These are phyloP conservation scores for Gnomoniopsis smithogilvyi DNA, from an alignment of 2,329 filamentous ascomycete species.

Conservation along the genomic window DNA sequence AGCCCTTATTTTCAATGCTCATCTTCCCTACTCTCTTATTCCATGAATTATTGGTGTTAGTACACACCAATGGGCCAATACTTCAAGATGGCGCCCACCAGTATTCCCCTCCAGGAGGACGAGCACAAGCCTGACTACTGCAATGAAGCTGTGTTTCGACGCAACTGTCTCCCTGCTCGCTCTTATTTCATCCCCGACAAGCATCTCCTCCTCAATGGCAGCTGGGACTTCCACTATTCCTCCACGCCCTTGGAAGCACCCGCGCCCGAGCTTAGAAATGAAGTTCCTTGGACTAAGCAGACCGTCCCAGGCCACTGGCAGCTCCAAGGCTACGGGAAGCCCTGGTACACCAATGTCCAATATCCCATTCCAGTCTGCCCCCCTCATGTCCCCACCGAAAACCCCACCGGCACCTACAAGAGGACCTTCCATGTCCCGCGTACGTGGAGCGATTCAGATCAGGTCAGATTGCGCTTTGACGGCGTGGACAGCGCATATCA, in stretches of 20 bases:
- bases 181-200: slow-evolving; percentile 51
- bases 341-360: slow-evolving; percentile 67
- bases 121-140: slow-evolving; percentile 41
- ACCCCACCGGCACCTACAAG: slow-evolving; percentile 63
- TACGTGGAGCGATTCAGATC: slow-evolving; percentile 39
- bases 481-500: slow-evolving; percentile 72
- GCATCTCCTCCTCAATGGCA: slow-evolving; percentile 49
- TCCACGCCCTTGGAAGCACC: slow-evolving; percentile 44
- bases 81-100: slow-evolving; percentile 22
- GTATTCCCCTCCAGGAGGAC: slow-evolving; percentile 32
- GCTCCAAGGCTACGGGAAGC: slow-evolving; percentile 62
- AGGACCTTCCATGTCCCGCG: slow-evolving; percentile 51
- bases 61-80: neutral
- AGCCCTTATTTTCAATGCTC: no score
- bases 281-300: slow-evolving; percentile 44
- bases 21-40: no score
- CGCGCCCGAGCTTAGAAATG: slow-evolving; percentile 26
- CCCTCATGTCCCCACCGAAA: slow-evolving; percentile 59
- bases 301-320: slow-evolving; percentile 69
- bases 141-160: slow-evolving; percentile 49
- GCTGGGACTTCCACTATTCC: slow-evolving; percentile 54
- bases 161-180: slow-evolving; percentile 50
- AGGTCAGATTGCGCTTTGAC: slow-evolving; percentile 64
- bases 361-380: slow-evolving; percentile 65
- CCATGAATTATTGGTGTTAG: no score